Evolutionary conservation across 129 eudicot species (phyloP), one percentile per base, ranked within the genome.

Genomic region (Dittrichia graveolens): DNA sequence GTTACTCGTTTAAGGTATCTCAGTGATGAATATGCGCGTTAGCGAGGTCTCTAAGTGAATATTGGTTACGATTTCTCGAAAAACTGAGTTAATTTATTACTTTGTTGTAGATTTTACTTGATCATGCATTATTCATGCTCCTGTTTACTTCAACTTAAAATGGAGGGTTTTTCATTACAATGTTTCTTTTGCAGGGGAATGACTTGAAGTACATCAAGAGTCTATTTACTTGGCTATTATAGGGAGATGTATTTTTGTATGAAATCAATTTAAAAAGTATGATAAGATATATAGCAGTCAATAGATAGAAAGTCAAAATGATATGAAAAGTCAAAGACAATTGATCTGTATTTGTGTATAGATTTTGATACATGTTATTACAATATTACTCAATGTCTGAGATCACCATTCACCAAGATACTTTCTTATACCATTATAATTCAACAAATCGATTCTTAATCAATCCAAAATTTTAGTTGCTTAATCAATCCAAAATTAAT

Each of bases 161-260:
- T 61, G 42, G 62, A 19, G 35, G 16, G 24, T 7, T 63, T 62
- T n/a, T 38, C 52, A 15, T 38, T 39, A 46, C 3, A 37, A 45
- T 76, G 59, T 38, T 67, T 39, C 13, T 44, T 67, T 37, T 57
- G 62, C 75, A 76, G 70, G 75, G 37, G 75, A 52, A 19, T 67
- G 61, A 58, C 42, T 8, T 49, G 75, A 68, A 67, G 58, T 50
- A 15, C 39, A 35, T 10, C 38, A 66, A 24, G 75, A 56, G 55
- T 44, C 16, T 34, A 24, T 46, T 57, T 6, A 14, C 6, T 52
- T 31, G 37, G 49, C 24, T 24, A 31, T 2, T 38, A 39, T 55
- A 61, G 49, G 12, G 76, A 40, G 60, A 14, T 78, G 67, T 78
- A 62, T 43, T 62, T 53, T 62, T 52, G 72, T 71, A 71, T 64